Percentiles rank a stretch among this genome's conserved stretches.
Conservation (phyloP, 768 basidiomycete genomes). For the Panaeolus papilionaceus region DNA sequence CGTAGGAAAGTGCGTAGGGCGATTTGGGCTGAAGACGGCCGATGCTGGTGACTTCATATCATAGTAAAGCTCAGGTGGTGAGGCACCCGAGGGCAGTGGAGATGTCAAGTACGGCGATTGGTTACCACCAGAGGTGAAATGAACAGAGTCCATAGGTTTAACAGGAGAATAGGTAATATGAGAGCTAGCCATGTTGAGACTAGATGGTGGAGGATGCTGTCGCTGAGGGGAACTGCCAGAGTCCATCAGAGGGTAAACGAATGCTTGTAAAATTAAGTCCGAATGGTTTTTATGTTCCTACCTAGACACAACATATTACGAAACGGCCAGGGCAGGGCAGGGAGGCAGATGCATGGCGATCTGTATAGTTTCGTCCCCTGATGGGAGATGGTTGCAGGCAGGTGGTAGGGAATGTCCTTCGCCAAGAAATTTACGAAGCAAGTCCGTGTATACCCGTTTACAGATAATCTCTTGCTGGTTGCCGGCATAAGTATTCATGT, state of each 20-base stretch:
- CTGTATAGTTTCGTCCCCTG: slow-evolving; percentile 5
- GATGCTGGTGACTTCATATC: neutral
- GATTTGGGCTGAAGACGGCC: slow-evolving; percentile 4
- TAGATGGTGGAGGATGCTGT: neutral
- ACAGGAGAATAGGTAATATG: neutral
- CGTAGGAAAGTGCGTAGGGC: neutral
- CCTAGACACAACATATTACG: neutral
- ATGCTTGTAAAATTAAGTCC: neutral
- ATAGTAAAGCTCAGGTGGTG: slow-evolving; percentile 1
- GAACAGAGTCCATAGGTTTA: neutral
- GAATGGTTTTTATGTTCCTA: neutral
- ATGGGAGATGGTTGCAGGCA: slow-evolving; percentile 3
- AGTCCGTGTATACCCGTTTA: neutral
- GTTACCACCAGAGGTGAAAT: neutral
- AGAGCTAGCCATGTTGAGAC: neutral
- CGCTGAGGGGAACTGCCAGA: slow-evolving; percentile 2
- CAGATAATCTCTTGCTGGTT: too few species aligned
- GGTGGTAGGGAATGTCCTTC: neutral
- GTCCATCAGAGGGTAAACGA: neutral
- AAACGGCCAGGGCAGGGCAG: neutral
- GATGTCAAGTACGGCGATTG: neutral
- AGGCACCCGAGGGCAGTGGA: neutral
- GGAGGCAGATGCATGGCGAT: neutral
- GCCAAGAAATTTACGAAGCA: neutral
- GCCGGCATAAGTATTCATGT: too few species aligned